phyloP scores from a whole-genome alignment of 768 basidiomycete genomes.

The Boletus rubescentipes region DNA sequence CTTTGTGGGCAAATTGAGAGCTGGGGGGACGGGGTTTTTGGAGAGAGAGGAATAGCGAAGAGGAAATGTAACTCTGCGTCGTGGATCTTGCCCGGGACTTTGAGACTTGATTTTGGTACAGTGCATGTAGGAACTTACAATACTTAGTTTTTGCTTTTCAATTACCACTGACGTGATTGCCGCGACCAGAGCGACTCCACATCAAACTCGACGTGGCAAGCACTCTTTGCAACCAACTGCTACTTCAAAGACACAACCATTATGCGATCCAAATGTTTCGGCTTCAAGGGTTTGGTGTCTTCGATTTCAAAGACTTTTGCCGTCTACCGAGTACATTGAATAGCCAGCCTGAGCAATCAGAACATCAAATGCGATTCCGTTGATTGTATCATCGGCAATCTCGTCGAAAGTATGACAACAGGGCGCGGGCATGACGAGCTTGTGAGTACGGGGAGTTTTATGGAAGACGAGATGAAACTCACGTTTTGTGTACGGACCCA shows the following conservation, averaged over 20 bases:
- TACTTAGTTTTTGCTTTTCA: too few relatives aligned
- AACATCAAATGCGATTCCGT: neutral
- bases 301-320: too few relatives aligned
- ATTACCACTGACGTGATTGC: too few relatives aligned
- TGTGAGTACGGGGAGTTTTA: neutral
- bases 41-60: constrained; percentile 35
- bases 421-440: neutral
- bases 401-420: neutral
- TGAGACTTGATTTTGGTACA: neutral
- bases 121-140: neutral
- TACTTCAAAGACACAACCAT: too few relatives aligned
- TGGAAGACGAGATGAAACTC: too few relatives aligned
- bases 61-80: neutral
- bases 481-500: neutral
- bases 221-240: too few relatives aligned
- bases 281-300: too few relatives aligned
- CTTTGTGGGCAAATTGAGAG: constrained; percentile 57
- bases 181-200: too few relatives aligned
- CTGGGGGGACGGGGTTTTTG: constrained; percentile 61
- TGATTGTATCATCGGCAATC: neutral
- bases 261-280: too few relatives aligned
- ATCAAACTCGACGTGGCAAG: too few relatives aligned
- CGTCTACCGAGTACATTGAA: too few relatives aligned
- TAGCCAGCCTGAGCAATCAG: too few relatives aligned
- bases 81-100: neutral